Conservation (phyloP, 1,139 yeast genomes). For the Blastobotrys raffinosifermentans region DNA sequence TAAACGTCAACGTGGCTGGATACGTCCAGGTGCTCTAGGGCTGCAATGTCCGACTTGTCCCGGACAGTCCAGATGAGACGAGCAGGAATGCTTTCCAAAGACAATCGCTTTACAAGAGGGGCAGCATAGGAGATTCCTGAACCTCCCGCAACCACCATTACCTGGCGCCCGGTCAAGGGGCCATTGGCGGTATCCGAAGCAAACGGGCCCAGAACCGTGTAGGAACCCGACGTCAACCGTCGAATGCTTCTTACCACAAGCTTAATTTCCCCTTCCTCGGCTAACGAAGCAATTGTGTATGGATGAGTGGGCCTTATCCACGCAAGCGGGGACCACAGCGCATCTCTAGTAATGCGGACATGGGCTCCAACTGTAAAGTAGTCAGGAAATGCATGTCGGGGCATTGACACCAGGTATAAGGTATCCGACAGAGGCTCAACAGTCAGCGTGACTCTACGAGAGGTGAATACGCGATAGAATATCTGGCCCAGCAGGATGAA, state of each 20-base stretch:
- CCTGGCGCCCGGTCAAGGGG: conserved; percentile 44
- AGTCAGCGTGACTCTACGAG: conserved; percentile 25
- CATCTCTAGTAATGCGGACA: conserved; percentile 36
- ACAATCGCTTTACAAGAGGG: conserved; percentile 37
- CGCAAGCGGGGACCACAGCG: conserved; percentile 32
- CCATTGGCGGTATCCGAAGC: conserved; percentile 27
- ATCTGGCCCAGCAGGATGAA: conserved; percentile 43
- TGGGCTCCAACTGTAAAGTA: conserved; percentile 43
- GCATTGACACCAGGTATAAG: conserved; percentile 32
- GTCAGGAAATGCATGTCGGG: conserved; percentile 29
- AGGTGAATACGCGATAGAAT: conserved; percentile 23
- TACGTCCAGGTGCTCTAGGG: conserved; percentile 35
- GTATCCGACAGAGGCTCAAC: conserved; percentile 28
- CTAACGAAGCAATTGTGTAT: conserved; percentile 67
- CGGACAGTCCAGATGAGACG: conserved; percentile 51
- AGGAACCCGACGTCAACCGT: conserved; percentile 26
- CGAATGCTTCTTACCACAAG: conserved; percentile 40
- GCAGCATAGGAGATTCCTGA: conserved; percentile 77
- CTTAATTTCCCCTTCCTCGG: conserved; percentile 42
- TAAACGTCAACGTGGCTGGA: conserved; percentile 33
- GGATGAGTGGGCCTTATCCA: conserved; percentile 67
- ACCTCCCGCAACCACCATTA: conserved; percentile 72
- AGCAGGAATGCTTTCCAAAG: conserved; percentile 13
- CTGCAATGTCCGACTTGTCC: conserved; percentile 38
- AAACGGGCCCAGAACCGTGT: conserved; percentile 31